Evolutionary conservation across 1,284 basidiomycete species (phyloP), one percentile per base, ranked within the genome.

Genomic region (Naganishia sp.): DNA sequence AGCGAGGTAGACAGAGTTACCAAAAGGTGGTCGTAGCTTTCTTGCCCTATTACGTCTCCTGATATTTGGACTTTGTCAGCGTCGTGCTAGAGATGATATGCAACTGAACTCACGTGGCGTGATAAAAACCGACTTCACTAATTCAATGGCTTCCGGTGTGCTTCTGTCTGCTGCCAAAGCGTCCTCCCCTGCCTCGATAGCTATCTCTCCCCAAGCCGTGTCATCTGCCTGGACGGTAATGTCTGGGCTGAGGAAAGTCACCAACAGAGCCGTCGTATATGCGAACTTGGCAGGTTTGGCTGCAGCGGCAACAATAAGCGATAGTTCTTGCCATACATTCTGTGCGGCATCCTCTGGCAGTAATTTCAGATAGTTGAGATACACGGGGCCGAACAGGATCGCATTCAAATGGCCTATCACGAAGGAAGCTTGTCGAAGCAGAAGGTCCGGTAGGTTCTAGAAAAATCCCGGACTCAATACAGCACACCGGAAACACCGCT

Each of bases 141-240:
- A 43, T 33, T 65, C 46, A 10, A 50, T 43, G 9, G 67, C 63
- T 55, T 65, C 45, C 16, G 50, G 18, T n/a, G 16, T 43, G n/a
- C 36, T 25, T 21, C 25, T 44, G 7, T 63, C 42, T 21, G 7
- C 4, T 10, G 52, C 39, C 16, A 55, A 21, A 36, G 67, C 67
- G 9, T 50, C 44, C 49, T 65, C 67, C 16, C 52, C 67, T 11
- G 64, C 67, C 21, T 68, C 57, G 21, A 68, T 55, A 18, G 55
- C 63, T 46, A 65, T 65, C 36, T 65, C 56, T 6, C 61, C 59
- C 63, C 66, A 67, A 28, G 60, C 39, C 11, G 66, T 64, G n/a
- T 31, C 60, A 28, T 52, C 60, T 9, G 61, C 46, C 21, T 48
- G 10, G 39, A 63, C 45, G 25, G 2, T 9, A 6, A 54, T 15